Conservation (phyloP, 108 stramenopile species). For the Asterionellopsis glacialis region DNA sequence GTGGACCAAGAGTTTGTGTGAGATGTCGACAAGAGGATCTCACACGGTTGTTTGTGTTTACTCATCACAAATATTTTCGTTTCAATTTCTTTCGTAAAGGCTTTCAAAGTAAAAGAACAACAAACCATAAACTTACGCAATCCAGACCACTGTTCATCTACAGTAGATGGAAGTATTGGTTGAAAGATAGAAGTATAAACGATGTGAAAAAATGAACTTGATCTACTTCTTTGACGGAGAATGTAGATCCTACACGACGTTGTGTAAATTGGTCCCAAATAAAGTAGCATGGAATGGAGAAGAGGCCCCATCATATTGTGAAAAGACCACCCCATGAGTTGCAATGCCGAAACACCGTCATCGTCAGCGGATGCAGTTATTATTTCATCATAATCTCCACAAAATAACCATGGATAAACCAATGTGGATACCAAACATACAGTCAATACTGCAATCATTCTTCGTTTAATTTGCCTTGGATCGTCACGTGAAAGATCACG, state of each 20-base stretch:
- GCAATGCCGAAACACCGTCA: not conserved
- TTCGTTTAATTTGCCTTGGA: constrained; percentile 54
- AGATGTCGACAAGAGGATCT: constrained; percentile 11
- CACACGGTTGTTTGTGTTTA: constrained; percentile 17
- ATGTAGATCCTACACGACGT: not conserved
- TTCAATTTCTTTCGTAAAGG: constrained; percentile 5
- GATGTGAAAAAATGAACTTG: no score
- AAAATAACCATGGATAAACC: constrained; percentile 54
- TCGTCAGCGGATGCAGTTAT: not conserved
- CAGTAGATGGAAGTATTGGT: no score
- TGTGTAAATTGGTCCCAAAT: constrained; percentile 26
- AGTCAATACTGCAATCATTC: constrained; percentile 33
- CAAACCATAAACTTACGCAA: not conserved
- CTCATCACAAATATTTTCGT: constrained; percentile 7
- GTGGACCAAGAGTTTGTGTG: constrained; percentile 8
- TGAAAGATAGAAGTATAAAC: no score
- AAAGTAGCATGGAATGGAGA: constrained; percentile 25
- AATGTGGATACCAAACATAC: constrained; percentile 27
- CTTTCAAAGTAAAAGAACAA: not conserved
- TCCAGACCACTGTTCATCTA: no score
- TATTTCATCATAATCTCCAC: constrained; percentile 8
- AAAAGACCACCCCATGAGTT: constrained; percentile 14
- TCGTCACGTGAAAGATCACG: constrained; percentile 53
- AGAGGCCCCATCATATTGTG: constrained; percentile 11
- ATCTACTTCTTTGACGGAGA: no score